Evolutionary conservation across 1,284 basidiomycete species (phyloP), one percentile per base, ranked within the genome.

Genomic region (Macrocystidia cucumis): DNA sequence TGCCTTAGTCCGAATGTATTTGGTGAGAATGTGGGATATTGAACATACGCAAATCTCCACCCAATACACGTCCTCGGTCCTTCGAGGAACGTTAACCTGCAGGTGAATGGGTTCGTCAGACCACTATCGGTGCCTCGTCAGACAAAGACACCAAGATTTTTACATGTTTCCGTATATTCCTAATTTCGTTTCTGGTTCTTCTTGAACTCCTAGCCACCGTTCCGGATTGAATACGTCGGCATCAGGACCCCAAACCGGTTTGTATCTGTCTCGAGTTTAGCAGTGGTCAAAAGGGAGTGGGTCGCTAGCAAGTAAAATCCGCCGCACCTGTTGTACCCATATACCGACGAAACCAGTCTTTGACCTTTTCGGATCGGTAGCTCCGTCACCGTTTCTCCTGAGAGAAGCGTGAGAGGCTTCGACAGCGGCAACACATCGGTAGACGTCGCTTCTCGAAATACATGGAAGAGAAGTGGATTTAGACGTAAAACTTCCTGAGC

Each of bases 151-250:
- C 25, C 13, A 31, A 18, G 25, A 1, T 5, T 12, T 13, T 19
- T 43, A 76, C 74, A 76, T 47, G 49, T 73, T 73, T 5, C 60
- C 62, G 41, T 70, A 68, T 8, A 70, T 58, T 56, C 62, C 44
- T 62, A 66, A n/a, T 25, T 25, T 8, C 23, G 23, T 25, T 8
- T 25, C 23, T 25, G 8, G 8, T 25, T 25, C 54, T 52, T 12
- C 48, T 46, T 19, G 54, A 50, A 4, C 56, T 8, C 41, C 26
- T 31, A 71, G 47, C 63, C 74, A 75, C 11, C 72, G 66, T 13
- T 67, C 58, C 5, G 73, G 72, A 37, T 72, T 65, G 51, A 64
- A 78, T 12, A 47, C 43, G 34, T 72, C 52, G 2, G 73, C 63
- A 41, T 77, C 68, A 9, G 59, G 50, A 0, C 73, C 72, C 56